These are phyloP conservation scores for Wickerhamomyces sp. DNA, from an alignment of 1,139 yeast species.

Conservation along the genomic window DNA sequence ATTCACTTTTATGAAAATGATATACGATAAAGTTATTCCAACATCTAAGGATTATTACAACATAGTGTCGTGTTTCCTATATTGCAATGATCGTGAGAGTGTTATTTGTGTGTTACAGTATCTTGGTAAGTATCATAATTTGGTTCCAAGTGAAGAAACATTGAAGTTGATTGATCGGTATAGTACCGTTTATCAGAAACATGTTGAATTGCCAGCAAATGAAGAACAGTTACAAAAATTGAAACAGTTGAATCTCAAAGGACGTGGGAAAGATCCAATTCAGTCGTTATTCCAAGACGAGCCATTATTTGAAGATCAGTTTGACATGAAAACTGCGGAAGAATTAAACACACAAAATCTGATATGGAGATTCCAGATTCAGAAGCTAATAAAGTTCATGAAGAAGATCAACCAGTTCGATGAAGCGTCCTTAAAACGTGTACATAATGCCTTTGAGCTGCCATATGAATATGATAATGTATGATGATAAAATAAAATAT, in stretches of 20 bases:
- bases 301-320: slow-evolving; percentile 1
- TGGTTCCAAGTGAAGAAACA: slow-evolving; percentile 2
- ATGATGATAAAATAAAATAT: no score
- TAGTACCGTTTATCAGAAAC: background rate
- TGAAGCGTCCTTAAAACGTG: background rate
- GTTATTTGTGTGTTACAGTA: slow-evolving; percentile 10
- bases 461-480: background rate
- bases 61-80: slow-evolving; percentile 11
- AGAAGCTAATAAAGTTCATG: background rate
- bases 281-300: slow-evolving; percentile 6
- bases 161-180: slow-evolving; percentile 1
- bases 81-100: slow-evolving; percentile 3
- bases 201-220: background rate
- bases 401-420: background rate
- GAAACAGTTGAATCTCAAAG: slow-evolving; percentile 3
- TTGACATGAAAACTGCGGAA: background rate
- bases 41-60: slow-evolving; percentile 14
- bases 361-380: background rate
- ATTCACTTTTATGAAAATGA: slow-evolving; percentile 21
- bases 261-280: background rate
- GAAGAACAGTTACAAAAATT: background rate
- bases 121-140: slow-evolving; percentile 8
- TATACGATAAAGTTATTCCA: slow-evolving; percentile 20
- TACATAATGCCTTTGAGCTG: background rate
- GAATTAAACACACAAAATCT: background rate